Evolutionary conservation across 192 early-diverging fungal genomes (phyloP).

Genomic region (Pilaira anomala): DNA sequence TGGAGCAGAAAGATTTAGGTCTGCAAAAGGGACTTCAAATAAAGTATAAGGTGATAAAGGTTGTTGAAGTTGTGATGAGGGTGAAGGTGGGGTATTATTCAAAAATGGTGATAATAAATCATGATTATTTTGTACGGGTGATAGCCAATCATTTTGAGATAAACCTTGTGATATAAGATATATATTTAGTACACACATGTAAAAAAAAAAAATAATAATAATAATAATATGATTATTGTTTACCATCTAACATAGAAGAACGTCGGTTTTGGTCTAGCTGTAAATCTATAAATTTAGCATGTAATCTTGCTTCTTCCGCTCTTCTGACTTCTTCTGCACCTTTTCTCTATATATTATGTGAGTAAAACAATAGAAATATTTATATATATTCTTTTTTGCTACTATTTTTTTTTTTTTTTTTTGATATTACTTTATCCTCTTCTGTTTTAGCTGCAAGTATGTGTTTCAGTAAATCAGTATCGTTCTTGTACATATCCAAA

Average conservation of each 20-base stretch:
- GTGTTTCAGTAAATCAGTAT: conserved; percentile 27
- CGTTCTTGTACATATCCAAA: conserved; percentile 22
- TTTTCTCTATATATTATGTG: conserved; percentile 25
- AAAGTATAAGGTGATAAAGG: conserved; percentile 19
- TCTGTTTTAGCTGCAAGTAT: conserved; percentile 29
- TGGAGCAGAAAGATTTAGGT: conserved; percentile 14
- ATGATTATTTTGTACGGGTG: neutral
- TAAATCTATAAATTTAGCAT: conserved; percentile 29
- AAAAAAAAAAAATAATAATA: neutral
- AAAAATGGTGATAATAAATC: neutral
- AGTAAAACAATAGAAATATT: conserved; percentile 2
- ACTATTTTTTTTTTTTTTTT: neutral
- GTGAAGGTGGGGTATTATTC: conserved; percentile 18
- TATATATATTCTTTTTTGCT: neutral
- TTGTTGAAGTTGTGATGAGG: conserved; percentile 9
- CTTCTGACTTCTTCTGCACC: conserved; percentile 31
- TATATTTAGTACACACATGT: neutral
- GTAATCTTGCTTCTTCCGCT: conserved; percentile 30
- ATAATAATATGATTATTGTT: too few species aligned
- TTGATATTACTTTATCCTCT: conserved; percentile 35
- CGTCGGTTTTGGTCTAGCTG: conserved; percentile 4
- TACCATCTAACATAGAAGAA: conserved; percentile 14
- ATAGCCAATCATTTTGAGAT: conserved; percentile 8
- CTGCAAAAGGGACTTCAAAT: conserved; percentile 28
- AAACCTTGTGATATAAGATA: conserved; percentile 9